Evolutionary conservation across 2,329 filamentous ascomycete genomes (phyloP).

Genomic region (Macroventuria anomochaeta): DNA sequence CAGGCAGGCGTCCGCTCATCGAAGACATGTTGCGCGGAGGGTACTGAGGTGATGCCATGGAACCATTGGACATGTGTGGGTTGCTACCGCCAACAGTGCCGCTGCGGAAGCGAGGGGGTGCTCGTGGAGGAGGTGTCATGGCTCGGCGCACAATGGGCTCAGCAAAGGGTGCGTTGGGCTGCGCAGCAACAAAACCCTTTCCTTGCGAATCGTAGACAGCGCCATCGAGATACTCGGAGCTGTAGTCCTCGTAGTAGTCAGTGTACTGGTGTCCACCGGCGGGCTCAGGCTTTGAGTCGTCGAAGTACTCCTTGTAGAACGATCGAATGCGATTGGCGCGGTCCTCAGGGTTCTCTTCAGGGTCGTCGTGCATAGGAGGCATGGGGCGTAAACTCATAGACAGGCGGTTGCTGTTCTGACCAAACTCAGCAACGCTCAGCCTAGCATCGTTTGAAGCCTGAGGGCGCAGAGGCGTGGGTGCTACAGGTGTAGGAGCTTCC

Average conservation of each 20-base stretch:
- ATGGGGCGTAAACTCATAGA: conserved; percentile 78
- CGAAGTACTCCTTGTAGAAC: conserved; percentile 99
- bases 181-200: conserved; percentile 66
- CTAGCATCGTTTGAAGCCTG: conserved; percentile 23
- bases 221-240: conserved; percentile 71
- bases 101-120: conserved; percentile 61
- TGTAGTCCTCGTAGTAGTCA: conserved; percentile 78
- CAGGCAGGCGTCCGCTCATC: conserved; percentile 46
- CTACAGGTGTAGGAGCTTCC: conserved; percentile 29
- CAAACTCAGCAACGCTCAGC: conserved; percentile 42
- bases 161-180: conserved; percentile 68
- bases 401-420: conserved; percentile 56
- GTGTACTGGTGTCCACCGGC: conserved; percentile 46
- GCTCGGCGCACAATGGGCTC: conserved; percentile 86
- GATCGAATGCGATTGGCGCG: conserved; percentile 96
- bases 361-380: conserved; percentile 73
- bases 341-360: conserved; percentile 88
- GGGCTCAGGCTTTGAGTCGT: conserved; percentile 70
- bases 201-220: conserved; percentile 62
- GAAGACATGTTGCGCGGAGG: conserved; percentile 51
- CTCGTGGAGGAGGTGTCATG: conserved; percentile 89
- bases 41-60: conserved; percentile 55
- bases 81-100: conserved; percentile 34
- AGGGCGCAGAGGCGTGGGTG: conserved; percentile 40
- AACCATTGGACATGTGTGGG: conserved; percentile 57